Evolutionary conservation across 163 green algal genomes (phyloP), one percentile per base, ranked within the genome.

Genomic region (Chlorella variabilis): DNA sequence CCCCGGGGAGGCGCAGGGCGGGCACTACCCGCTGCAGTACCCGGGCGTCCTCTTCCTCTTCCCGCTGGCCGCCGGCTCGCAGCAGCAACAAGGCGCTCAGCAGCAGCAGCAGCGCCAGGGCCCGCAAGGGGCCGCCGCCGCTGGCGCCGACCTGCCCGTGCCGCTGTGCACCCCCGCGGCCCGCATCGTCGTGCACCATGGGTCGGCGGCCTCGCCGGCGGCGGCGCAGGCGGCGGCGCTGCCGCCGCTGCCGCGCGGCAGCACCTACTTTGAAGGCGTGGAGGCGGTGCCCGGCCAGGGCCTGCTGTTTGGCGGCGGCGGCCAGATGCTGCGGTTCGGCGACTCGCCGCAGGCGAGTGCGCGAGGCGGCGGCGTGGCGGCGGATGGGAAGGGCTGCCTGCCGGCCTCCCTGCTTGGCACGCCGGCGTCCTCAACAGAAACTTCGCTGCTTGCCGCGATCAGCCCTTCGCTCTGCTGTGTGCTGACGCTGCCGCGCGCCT

Each of bases 21-120:
- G 45, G 36, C 27, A 61, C 9, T 92, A 89, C 56, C 73, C 80
- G 1, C 74, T 93, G 34, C 75, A 85, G 58, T 93, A 93, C 70
- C 89, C 89, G 1, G 89, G 91, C 21, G 29, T 88, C 36, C 23
- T 71, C 70, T 85, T 87, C 66, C 45, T 84, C 31, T 89, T 87
- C 76, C 81, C 87, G 9, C 65, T 85, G 51, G 38, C 2, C 1
- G 48, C 29, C 33, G 49, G 23, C 49, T 15, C 70, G 56, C n/a
- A 2, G 42, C 29, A 66, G 36, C 66, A 61, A 38, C 58, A 69
- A n/a, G n/a, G n/a, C n/a, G n/a, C n/a, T 21, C 85, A 89, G 63
- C 81, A 88, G 58, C 83, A 79, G 49, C 62, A 78, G 67, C 59
- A 21, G 31, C 54, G 38, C 3, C 38, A 23, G 51, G 18, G 3